Base-by-base conservation (phyloP, 371 early-diverging fungal species). In the Coemansia sp. region DNA sequence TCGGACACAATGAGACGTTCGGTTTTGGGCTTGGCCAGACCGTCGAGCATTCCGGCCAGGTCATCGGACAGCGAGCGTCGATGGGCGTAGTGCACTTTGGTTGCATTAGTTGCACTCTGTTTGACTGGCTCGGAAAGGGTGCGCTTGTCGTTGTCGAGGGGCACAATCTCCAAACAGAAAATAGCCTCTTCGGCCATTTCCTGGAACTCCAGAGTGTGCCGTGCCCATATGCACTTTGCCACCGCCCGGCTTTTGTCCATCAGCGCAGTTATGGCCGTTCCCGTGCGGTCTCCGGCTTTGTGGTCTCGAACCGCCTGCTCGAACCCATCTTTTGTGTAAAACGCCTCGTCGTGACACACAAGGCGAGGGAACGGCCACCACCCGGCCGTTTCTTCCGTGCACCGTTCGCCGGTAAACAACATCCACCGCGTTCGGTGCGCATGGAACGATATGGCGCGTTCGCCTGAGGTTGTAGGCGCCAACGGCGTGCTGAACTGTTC, bases 201-300 rank as follows among this genome's bases (percentile, higher is more conserved):
- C 50, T 79, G 66, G 61, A 81, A 78, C 66, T 75, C 80, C 39
- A 66, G 62, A 0, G 72, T 73, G 47, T 78, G 62, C 26, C 64
- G 71, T 11, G 76, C 81, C 82, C 82, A 82, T 21, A 69, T 48
- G 48, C 82, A 82, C 71, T 71, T 58, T 54, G 67, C 55, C 48
- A 81, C 66, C 1, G 77, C 47, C 40, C 66, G 50, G 11, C 52
- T 61, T 5, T 50, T 57, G 27, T 64, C 68, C 64, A 80, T 29
- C 37, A 80, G 59, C 7, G 64, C 14, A n/a, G 59, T 52, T 7
- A 80, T 22, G 18, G 55, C 80, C 13, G 63, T 27, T 14, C 71
- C 72, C 31, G 66, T 27, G 5, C 55, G 58, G 54, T 75, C 67
- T 4, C 80, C 80, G 34, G 47, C 54, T 42, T 55, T 61, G 51